Percentiles rank a stretch among this genome's conserved stretches.
Evolutionary conservation across 805 yeast species (phyloP).

Genomic region (Starmerella tilneyi): DNA sequence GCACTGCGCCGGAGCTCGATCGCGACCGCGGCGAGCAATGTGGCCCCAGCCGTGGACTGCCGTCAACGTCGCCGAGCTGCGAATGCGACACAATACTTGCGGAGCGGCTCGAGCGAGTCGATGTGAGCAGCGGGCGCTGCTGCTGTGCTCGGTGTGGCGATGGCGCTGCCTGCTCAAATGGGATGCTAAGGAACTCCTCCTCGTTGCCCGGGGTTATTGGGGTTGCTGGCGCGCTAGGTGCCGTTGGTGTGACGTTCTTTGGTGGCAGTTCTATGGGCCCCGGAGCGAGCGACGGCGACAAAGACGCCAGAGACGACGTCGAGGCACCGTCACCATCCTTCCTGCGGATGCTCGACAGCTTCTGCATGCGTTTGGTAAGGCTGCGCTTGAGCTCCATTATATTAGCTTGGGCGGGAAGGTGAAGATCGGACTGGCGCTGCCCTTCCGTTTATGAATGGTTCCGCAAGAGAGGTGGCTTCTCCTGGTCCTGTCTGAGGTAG

Average conservation of each 20-base stretch:
- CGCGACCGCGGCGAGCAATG: slow-evolving; percentile 6
- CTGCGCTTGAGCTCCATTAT: slow-evolving; percentile 19
- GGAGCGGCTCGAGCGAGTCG: slow-evolving; percentile 6
- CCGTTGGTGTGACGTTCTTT: background rate
- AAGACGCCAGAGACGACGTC: background rate
- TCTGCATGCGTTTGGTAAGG: slow-evolving; percentile 14
- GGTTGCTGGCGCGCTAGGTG: background rate
- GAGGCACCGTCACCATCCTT: background rate
- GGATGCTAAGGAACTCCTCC: slow-evolving; percentile 7
- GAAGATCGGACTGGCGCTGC: background rate
- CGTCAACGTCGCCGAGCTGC: slow-evolving; percentile 11
- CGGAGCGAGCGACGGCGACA: background rate
- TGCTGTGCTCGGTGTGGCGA: slow-evolving; percentile 5
- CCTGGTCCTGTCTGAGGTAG: too few species aligned
- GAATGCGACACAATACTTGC: slow-evolving; percentile 3
- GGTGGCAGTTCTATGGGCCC: slow-evolving; percentile 15
- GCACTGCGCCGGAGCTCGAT: slow-evolving; percentile 6
- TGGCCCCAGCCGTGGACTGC: background rate
- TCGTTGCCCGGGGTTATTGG: slow-evolving; percentile 4
- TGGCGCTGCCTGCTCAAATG: slow-evolving; percentile 11
- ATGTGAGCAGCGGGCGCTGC: slow-evolving; percentile 1
- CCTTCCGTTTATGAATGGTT: too few species aligned
- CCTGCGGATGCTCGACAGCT: slow-evolving; percentile 4
- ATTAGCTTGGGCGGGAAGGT: background rate
- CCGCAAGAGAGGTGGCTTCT: too few species aligned